These are phyloP conservation scores for Chrysoporthe cubensis DNA, from an alignment of 2,329 filamentous ascomycete species.

Conservation along the genomic window DNA sequence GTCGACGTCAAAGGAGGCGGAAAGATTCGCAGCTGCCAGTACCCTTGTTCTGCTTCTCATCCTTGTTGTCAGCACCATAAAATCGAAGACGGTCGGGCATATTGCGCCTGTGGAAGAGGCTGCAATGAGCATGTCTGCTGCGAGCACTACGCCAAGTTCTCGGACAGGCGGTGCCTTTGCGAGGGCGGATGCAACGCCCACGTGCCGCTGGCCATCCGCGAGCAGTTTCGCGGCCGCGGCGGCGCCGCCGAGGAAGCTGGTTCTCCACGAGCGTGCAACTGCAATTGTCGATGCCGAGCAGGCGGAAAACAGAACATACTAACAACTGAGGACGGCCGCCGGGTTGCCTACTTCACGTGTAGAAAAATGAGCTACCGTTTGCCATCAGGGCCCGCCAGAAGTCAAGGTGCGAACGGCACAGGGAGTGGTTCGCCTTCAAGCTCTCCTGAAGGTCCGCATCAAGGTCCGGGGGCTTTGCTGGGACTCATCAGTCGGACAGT, in stretches of 20 bases:
- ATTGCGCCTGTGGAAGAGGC: not conserved
- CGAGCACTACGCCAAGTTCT: not conserved
- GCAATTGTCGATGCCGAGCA: constrained; percentile 5
- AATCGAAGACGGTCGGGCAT: not conserved
- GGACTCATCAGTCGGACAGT: not conserved
- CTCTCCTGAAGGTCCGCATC: too few relatives aligned
- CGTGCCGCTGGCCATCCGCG: not conserved
- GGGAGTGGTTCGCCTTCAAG: not conserved
- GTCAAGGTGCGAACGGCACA: not conserved
- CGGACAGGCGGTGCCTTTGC: not conserved
- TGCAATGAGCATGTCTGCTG: constrained; percentile 2
- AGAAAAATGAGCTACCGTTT: constrained; percentile 7
- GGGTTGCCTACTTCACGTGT: constrained; percentile 17
- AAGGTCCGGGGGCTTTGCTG: not conserved
- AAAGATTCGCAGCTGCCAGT: not conserved
- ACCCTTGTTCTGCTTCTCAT: not conserved
- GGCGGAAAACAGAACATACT: not conserved
- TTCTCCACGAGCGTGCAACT: not conserved
- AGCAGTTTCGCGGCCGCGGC: not conserved
- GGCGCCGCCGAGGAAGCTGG: too few relatives aligned
- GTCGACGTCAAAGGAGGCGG: not conserved
- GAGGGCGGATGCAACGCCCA: not conserved
- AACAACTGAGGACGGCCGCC: not conserved
- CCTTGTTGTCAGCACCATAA: constrained; percentile 5
- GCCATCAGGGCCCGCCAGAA: not conserved